phyloP scores from a whole-genome alignment of 495 filamentous ascomycete genomes.

The Baudoinia panamericana region DNA sequence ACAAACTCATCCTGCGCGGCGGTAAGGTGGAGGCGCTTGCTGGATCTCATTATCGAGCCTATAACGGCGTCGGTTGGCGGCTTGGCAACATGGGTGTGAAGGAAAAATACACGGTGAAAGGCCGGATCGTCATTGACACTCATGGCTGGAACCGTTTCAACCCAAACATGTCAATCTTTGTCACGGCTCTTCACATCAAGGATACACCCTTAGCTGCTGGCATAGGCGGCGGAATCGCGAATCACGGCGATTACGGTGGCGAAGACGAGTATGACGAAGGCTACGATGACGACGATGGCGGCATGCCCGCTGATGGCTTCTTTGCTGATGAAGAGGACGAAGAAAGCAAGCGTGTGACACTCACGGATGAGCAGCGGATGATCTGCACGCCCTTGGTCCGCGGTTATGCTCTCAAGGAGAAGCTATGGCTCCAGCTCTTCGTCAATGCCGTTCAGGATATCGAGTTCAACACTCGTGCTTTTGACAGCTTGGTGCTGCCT shows the following conservation, averaged over 20 bases:
- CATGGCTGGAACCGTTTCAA: constrained; percentile 35
- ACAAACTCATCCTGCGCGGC: constrained; percentile 27
- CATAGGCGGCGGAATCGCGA: background rate
- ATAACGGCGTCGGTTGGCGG: constrained; percentile 39
- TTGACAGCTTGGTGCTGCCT: constrained; percentile 35
- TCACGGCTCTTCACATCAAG: constrained; percentile 25
- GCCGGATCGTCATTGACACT: constrained; percentile 44
- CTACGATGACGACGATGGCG: constrained; percentile 24
- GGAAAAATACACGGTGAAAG: constrained; percentile 38
- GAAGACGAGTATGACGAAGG: constrained; percentile 23
- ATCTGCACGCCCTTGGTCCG: constrained; percentile 28
- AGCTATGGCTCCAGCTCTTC: constrained; percentile 31
- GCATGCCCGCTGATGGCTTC: constrained; percentile 29
- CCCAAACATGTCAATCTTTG: constrained; percentile 22
- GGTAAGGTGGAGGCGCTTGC: constrained; percentile 33
- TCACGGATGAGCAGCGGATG: constrained; percentile 29
- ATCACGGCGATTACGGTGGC: constrained; percentile 1
- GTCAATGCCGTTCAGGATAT: constrained; percentile 24
- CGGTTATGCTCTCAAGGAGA: constrained; percentile 36
- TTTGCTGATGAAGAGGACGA: constrained; percentile 30
- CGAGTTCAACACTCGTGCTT: constrained; percentile 32
- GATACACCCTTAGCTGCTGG: constrained; percentile 3
- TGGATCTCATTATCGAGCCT: constrained; percentile 50
- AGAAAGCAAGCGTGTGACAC: constrained; percentile 17
- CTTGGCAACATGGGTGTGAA: constrained; percentile 20